Evolutionary conservation across 1,139 yeast species (phyloP).

Genomic region (Scheffersomyces quercinus): DNA sequence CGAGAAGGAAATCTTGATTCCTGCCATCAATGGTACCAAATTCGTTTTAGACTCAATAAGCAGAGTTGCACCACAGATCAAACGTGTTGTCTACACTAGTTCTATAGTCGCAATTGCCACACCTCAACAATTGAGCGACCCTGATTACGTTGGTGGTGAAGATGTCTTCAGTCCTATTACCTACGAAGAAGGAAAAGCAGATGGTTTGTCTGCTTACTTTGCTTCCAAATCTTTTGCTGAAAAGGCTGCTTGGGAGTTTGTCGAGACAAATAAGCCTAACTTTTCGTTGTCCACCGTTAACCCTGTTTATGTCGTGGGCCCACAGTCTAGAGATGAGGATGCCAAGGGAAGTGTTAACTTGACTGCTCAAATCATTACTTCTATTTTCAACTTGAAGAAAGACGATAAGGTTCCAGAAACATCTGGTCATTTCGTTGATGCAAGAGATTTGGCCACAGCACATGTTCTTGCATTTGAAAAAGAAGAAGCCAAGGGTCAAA

Average conservation of each 20-base stretch:
- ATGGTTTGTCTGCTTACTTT: constrained; percentile 14
- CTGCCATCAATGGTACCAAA: constrained; percentile 10
- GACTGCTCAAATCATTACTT: constrained; percentile 34
- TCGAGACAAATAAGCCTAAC: constrained; percentile 15
- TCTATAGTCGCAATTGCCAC: background rate
- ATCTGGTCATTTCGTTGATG: constrained; percentile 14
- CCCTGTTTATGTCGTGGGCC: constrained; percentile 25
- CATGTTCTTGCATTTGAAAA: constrained; percentile 14
- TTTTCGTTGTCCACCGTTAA: constrained; percentile 15
- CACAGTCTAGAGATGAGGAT: constrained; percentile 21
- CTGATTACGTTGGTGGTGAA: too few relatives aligned
- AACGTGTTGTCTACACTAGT: constrained; percentile 8
- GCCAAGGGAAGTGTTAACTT: constrained; percentile 16
- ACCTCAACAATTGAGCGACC: too few relatives aligned
- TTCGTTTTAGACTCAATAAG: constrained; percentile 6
- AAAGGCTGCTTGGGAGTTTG: constrained; percentile 31
- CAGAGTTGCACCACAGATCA: constrained; percentile 6
- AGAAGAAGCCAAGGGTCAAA: constrained; percentile 7
- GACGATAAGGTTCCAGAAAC: constrained; percentile 10
- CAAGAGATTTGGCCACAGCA: constrained; percentile 16
- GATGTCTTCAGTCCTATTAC: too few relatives aligned
- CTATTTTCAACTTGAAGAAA: constrained; percentile 17
- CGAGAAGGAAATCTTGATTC: constrained; percentile 8
- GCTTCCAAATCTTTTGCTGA: constrained; percentile 35
- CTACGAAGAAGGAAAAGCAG: too few relatives aligned